Percentiles rank a stretch among this genome's conserved stretches.
These are phyloP conservation scores for Brassica rapa DNA, from an alignment of 345 rosid species.

Conservation along the genomic window DNA sequence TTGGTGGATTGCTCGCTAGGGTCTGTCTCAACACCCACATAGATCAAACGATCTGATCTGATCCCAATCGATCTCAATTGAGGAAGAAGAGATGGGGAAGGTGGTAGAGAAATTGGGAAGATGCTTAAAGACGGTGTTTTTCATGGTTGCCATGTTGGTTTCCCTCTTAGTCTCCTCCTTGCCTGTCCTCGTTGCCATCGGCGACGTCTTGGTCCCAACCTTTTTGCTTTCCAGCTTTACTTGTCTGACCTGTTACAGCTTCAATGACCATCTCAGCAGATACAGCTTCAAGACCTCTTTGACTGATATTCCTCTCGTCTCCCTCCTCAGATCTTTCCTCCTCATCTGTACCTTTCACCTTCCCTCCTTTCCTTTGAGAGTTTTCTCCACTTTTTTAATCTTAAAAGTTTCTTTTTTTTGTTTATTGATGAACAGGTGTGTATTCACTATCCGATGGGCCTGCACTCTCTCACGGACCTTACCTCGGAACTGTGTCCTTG, in stretches of 20 bases:
- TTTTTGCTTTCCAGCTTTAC: conserved; percentile 75
- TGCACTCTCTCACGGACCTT: conserved; percentile 85
- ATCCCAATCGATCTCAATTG: background rate
- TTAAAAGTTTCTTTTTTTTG: background rate
- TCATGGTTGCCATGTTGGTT: conserved; percentile 91
- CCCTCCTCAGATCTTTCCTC: background rate
- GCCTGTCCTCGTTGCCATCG: conserved; percentile 78
- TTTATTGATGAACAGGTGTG: conserved; percentile 57
- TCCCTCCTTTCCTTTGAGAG: background rate
- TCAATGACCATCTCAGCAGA: conserved; percentile 59
- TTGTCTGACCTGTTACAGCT: conserved; percentile 64
- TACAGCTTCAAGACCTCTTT: conserved; percentile 78
- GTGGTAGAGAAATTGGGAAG: conserved; percentile 68
- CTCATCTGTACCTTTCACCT: background rate
- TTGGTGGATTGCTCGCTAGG: conserved; percentile 42
- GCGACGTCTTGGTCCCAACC: conserved; percentile 65
- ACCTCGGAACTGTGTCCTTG: conserved; percentile 80
- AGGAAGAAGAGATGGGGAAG: conserved; percentile 38
- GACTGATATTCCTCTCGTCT: conserved; percentile 79
- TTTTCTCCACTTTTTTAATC: background rate
- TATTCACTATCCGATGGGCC: conserved; percentile 74
- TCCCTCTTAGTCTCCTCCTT: conserved; percentile 79
- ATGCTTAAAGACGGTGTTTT: conserved; percentile 68
- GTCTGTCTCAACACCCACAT: conserved; percentile 31
- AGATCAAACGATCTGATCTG: conserved; percentile 1